Evolutionary conservation across 2,329 filamentous ascomycete genomes (phyloP).

Genomic region (Penicillium sp.): DNA sequence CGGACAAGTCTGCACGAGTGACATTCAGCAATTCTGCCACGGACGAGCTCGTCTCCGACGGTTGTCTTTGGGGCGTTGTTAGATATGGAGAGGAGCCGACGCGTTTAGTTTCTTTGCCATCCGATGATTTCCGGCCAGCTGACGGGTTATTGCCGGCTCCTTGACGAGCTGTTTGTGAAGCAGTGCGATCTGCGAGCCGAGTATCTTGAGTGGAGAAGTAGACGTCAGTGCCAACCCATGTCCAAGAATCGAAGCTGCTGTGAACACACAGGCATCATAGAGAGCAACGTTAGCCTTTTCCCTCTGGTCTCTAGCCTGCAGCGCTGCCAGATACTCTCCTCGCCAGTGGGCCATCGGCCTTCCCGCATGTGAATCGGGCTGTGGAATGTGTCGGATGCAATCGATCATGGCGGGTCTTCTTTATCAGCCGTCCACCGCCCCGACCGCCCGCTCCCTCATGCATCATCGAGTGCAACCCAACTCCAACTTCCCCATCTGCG

Average conservation of each 20-base stretch:
- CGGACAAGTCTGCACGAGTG: constrained; percentile 61
- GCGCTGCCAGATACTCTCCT: constrained; percentile 69
- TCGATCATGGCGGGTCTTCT: constrained; percentile 16
- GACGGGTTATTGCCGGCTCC: constrained; percentile 12
- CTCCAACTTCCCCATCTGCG: constrained; percentile 17
- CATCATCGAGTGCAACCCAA: constrained; percentile 31
- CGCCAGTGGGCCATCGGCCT: constrained; percentile 63
- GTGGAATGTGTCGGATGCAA: constrained; percentile 16
- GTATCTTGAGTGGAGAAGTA: constrained; percentile 47
- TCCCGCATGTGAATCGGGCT: constrained; percentile 10
- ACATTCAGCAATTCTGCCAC: constrained; percentile 31
- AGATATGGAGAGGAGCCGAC: constrained; percentile 25
- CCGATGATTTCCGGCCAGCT: constrained; percentile 19
- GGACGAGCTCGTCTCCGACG: constrained; percentile 22
- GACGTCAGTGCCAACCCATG: constrained; percentile 21
- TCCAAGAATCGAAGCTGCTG: background rate
- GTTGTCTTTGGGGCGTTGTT: constrained; percentile 26
- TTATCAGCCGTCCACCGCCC: constrained; percentile 27
- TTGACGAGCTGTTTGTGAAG: constrained; percentile 44
- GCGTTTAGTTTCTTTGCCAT: constrained; percentile 17
- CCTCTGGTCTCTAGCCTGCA: constrained; percentile 65
- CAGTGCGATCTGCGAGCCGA: constrained; percentile 61
- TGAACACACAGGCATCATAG: constrained; percentile 67
- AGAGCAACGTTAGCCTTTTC: constrained; percentile 61
- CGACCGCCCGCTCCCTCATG: constrained; percentile 30